phyloP scores from a whole-genome alignment of 2,329 filamentous ascomycete genomes.

The Fonsecaea nubica region DNA sequence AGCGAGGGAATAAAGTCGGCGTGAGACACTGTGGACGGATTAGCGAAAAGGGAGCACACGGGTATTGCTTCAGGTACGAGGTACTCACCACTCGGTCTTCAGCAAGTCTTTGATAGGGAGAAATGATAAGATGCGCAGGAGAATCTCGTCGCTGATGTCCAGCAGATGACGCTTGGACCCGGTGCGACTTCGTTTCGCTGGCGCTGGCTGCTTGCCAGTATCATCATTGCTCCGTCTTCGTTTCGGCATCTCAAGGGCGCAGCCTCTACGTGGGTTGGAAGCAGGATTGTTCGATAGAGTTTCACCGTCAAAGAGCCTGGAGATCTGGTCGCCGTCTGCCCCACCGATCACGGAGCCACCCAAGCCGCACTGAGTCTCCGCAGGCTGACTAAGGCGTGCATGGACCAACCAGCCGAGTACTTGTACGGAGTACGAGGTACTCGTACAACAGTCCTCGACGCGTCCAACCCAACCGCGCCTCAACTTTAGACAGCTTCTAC shows the following conservation, averaged over 20 bases:
- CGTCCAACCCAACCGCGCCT: background rate
- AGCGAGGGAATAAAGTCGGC: slow-evolving; percentile 73
- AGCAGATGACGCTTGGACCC: slow-evolving; percentile 60
- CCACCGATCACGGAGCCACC: background rate
- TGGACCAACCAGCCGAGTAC: too few relatives aligned
- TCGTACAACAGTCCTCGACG: background rate
- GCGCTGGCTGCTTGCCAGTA: slow-evolving; percentile 10
- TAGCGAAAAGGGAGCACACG: background rate
- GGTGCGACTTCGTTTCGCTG: slow-evolving; percentile 28
- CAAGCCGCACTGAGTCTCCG: background rate
- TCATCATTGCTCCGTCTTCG: slow-evolving; percentile 30
- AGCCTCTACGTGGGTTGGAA: background rate
- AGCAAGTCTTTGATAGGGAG: slow-evolving; percentile 74
- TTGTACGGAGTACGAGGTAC: too few relatives aligned
- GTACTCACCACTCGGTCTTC: slow-evolving; percentile 62
- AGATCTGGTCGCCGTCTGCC: background rate
- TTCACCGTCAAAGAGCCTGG: background rate
- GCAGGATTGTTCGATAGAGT: background rate
- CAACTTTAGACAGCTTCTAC: background rate
- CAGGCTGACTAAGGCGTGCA: background rate
- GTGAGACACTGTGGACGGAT: slow-evolving; percentile 68
- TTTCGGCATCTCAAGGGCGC: slow-evolving; percentile 26
- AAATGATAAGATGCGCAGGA: slow-evolving; percentile 81
- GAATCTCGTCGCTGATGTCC: slow-evolving; percentile 81
- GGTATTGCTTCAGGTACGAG: slow-evolving; percentile 14